Conservation (phyloP, 352 stramenopile genomes). For the Pseudoperonospora humuli region DNA sequence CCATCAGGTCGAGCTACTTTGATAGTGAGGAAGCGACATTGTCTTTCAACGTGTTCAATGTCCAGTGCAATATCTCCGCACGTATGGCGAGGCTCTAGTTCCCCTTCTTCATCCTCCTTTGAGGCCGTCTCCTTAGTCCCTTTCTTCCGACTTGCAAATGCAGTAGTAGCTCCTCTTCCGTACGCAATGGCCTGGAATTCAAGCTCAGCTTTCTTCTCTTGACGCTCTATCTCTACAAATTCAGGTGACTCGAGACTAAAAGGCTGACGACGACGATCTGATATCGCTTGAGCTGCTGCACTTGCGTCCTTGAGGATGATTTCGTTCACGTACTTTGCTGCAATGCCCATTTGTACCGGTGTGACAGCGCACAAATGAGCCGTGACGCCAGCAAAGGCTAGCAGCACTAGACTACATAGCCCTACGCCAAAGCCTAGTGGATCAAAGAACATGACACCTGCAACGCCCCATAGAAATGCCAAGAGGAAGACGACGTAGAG, state of each 20-base stretch:
- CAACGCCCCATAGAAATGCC: conserved; percentile 78
- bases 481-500: conserved; percentile 70
- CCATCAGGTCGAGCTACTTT: conserved; percentile 39
- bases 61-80: conserved; percentile 55
- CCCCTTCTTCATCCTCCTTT: conserved; percentile 12
- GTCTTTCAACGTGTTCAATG: conserved; percentile 56
- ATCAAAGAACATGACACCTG: conserved; percentile 86
- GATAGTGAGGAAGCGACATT: conserved; percentile 30
- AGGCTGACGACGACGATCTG: conserved; percentile 49
- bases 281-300: conserved; percentile 54
- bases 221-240: conserved; percentile 62
- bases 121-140: conserved; percentile 10
- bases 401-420: conserved; percentile 76
- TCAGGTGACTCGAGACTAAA: conserved; percentile 74
- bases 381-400: conserved; percentile 67
- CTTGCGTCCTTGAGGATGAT: conserved; percentile 83
- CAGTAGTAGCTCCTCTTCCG: conserved; percentile 25
- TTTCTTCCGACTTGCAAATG: conserved; percentile 50
- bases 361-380: conserved; percentile 76
- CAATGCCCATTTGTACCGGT: conserved; percentile 82
- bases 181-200: conserved; percentile 81
- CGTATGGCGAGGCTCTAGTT: conserved; percentile 19
- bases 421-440: conserved; percentile 84
- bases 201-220: conserved; percentile 71
- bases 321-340: conserved; percentile 85